These are phyloP conservation scores for Raphanus raphanistrum DNA, from an alignment of 345 rosid species.

Conservation along the genomic window DNA sequence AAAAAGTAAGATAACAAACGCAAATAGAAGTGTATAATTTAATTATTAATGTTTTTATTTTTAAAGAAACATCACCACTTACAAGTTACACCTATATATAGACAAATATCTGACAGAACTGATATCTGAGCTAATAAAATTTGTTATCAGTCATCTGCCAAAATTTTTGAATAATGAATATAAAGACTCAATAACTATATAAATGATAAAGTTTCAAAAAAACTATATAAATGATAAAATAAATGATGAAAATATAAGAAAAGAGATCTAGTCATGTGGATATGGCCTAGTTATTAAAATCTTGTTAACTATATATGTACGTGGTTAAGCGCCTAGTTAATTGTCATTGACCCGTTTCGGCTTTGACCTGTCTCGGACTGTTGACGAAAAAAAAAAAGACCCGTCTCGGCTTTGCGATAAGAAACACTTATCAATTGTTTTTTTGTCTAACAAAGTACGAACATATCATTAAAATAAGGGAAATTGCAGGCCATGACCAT, in stretches of 20 bases:
- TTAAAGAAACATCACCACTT: neutral
- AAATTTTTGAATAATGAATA: neutral
- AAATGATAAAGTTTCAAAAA: neutral
- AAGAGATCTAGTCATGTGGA: neutral
- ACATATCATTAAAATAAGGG: constrained; percentile 14
- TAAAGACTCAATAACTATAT: neutral
- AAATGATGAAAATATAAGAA: neutral
- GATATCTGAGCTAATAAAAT: neutral
- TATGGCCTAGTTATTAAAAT: constrained; percentile 11
- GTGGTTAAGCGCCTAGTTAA: constrained; percentile 25
- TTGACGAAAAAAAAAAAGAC: too few species aligned
- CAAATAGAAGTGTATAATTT: neutral
- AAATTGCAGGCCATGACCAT: too few species aligned
- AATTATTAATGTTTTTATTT: neutral
- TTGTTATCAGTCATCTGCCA: neutral
- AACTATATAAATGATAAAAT: neutral
- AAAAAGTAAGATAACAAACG: neutral
- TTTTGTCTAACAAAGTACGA: constrained; percentile 23
- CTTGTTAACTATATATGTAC: neutral
- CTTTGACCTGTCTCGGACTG: neutral
- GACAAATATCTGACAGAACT: neutral
- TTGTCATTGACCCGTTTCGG: constrained; percentile 23
- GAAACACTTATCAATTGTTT: neutral
- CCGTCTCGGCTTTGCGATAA: constrained; percentile 4
- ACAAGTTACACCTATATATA: neutral